These are phyloP conservation scores for Lobosporangium transversale DNA, from an alignment of 192 early-diverging fungal genomes.

Conservation along the genomic window DNA sequence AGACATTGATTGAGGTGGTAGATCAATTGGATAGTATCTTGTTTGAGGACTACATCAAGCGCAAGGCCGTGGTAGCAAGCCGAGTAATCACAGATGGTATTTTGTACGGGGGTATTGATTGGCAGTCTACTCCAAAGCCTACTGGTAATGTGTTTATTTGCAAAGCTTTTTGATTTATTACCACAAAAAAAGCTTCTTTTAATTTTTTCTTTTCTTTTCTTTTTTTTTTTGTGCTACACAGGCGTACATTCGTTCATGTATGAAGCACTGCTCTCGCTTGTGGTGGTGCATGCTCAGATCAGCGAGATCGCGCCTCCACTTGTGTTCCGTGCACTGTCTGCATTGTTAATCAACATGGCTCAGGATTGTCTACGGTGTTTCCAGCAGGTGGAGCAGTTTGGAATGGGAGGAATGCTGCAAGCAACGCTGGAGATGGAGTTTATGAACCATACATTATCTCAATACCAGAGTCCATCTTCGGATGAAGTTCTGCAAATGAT, in stretches of 20 bases:
- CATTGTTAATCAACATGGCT: slow-evolving; percentile 76
- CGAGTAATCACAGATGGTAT: slow-evolving; percentile 84
- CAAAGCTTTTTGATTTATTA: no score
- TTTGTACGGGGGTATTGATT: slow-evolving; percentile 88
- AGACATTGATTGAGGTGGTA: slow-evolving; percentile 76
- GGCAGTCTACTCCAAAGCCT: slow-evolving; percentile 78
- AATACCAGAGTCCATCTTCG: slow-evolving; percentile 77
- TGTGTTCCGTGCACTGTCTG: slow-evolving; percentile 79
- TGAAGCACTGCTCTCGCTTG: slow-evolving; percentile 85
- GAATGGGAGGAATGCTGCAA: slow-evolving; percentile 92
- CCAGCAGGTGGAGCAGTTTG: slow-evolving; percentile 84
- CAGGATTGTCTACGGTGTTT: slow-evolving; percentile 84
- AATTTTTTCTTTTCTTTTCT: background rate
- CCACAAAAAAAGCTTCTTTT: no score
- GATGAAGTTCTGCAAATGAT: slow-evolving; percentile 78
- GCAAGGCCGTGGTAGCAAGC: slow-evolving; percentile 72
- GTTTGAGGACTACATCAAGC: slow-evolving; percentile 88
- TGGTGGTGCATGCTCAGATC: slow-evolving; percentile 91
- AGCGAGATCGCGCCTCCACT: slow-evolving; percentile 84
- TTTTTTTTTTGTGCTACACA: slow-evolving; percentile 35
- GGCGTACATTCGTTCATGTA: slow-evolving; percentile 91
- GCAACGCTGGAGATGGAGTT: slow-evolving; percentile 94
- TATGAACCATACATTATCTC: slow-evolving; percentile 82
- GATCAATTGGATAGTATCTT: slow-evolving; percentile 84
- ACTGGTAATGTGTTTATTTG: slow-evolving; percentile 66